Conservation (phyloP, 345 rosid species). For the Gossypioides kirkii region DNA sequence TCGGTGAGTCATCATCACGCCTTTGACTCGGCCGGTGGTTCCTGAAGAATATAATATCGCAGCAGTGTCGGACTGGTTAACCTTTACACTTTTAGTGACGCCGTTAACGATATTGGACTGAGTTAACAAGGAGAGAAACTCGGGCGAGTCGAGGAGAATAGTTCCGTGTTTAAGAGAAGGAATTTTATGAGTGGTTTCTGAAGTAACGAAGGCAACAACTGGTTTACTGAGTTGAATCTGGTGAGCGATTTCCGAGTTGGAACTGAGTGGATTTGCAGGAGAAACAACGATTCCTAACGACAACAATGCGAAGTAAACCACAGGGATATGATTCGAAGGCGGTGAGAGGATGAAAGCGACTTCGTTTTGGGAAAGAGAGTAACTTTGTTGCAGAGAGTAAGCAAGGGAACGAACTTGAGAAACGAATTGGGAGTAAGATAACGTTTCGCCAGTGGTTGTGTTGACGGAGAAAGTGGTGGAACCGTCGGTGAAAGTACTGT, state of each 20-base stretch:
- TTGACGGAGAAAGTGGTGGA: conserved; percentile 34
- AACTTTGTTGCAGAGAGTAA: conserved; percentile 33
- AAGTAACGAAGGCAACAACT: conserved; percentile 60
- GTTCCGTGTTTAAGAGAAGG: conserved; percentile 35
- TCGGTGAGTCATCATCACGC: conserved; percentile 61
- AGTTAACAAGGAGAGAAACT: conserved; percentile 46
- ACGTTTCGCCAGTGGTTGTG: conserved; percentile 36
- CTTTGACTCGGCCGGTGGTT: conserved; percentile 72
- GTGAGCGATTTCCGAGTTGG: conserved; percentile 53
- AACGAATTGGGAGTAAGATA: conserved; percentile 45
- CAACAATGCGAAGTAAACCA: conserved; percentile 64
- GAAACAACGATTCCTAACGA: conserved; percentile 65
- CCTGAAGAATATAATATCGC: conserved; percentile 78
- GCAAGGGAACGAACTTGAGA: conserved; percentile 42
- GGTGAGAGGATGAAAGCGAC: conserved; percentile 67
- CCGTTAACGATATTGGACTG: conserved; percentile 6
- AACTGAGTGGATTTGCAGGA: conserved; percentile 66
- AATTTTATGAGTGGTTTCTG: conserved; percentile 38
- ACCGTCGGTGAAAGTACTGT: conserved; percentile 17
- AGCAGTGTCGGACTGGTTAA: conserved; percentile 63
- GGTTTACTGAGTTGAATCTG: conserved; percentile 52
- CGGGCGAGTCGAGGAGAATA: conserved; percentile 71
- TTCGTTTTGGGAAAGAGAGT: conserved; percentile 40
- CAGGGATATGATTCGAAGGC: conserved; percentile 49
- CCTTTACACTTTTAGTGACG: conserved; percentile 17